These are phyloP conservation scores for Trebouxia sp. DNA, from an alignment of 139 green algal species.

Conservation along the genomic window DNA sequence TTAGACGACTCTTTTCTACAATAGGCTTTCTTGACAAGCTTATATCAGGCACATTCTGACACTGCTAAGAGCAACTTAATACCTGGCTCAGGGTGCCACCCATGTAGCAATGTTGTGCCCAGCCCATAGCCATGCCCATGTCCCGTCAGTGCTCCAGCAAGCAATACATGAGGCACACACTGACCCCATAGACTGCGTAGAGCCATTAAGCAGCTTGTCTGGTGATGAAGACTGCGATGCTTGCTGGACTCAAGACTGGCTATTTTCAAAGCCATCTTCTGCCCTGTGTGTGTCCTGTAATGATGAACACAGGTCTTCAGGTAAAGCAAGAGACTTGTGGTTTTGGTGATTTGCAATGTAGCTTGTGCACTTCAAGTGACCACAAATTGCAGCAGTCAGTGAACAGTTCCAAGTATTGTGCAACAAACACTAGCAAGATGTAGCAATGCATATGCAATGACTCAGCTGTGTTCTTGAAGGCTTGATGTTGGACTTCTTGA, in stretches of 20 bases:
- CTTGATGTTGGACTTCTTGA: neutral
- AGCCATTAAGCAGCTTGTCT: slow-evolving; percentile 1
- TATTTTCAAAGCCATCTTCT: neutral
- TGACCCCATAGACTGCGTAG: neutral
- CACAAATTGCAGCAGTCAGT: neutral
- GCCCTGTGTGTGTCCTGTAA: neutral
- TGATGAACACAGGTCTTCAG: slow-evolving; percentile 3
- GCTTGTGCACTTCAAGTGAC: neutral
- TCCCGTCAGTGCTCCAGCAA: neutral
- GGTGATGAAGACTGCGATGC: neutral
- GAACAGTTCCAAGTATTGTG: neutral
- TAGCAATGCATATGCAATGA: neutral
- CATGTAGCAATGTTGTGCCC: neutral
- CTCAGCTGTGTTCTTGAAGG: neutral
- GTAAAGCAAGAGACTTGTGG: neutral
- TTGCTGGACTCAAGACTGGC: slow-evolving; percentile 9
- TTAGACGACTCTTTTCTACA: neutral
- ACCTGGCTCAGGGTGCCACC: neutral
- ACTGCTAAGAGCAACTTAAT: neutral
- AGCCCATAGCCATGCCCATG: slow-evolving; percentile 4
- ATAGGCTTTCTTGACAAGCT: neutral
- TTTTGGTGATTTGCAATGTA: neutral
- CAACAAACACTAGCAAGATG: neutral
- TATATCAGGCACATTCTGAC: neutral
- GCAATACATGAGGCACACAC: slow-evolving; percentile 12